Conservation (phyloP, 192 early-diverging fungal species). For the Backusella luteola region DNA sequence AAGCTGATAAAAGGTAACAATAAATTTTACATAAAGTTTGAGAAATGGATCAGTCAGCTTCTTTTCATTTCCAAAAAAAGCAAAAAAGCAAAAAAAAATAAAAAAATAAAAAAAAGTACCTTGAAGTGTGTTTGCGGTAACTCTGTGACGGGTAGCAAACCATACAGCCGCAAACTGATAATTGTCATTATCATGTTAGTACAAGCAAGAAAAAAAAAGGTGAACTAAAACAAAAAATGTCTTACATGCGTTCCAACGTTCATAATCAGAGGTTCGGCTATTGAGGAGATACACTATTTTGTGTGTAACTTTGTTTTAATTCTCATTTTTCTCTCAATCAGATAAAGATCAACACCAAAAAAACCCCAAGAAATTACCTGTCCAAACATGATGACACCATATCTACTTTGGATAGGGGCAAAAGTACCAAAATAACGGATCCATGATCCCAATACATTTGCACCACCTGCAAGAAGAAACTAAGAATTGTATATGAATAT, state of each 20-base stretch:
- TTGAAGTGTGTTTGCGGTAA: constrained; percentile 29
- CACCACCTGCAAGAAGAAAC: constrained; percentile 7
- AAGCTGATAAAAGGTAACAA: not conserved
- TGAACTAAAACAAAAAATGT: not conserved
- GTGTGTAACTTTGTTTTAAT: not conserved
- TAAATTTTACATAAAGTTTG: not conserved
- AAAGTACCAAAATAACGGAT: constrained; percentile 15
- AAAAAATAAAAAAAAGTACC: not conserved
- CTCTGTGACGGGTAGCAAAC: constrained; percentile 27
- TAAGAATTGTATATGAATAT: not conserved
- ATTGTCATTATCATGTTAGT: not conserved
- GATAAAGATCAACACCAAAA: not conserved
- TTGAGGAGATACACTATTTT: constrained; percentile 11
- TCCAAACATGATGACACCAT: constrained; percentile 8
- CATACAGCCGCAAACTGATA: constrained; percentile 33
- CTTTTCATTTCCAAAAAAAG: not conserved
- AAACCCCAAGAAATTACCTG: not conserved
- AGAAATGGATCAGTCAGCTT: constrained; percentile 1
- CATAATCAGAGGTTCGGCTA: constrained; percentile 17
- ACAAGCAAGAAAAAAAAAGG: not conserved
- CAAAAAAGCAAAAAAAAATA: not conserved
- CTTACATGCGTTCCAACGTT: constrained; percentile 14
- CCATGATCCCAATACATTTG: constrained; percentile 7
- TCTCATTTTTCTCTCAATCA: not conserved
- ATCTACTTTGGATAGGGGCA: constrained; percentile 9